Base-by-base conservation (phyloP, 108 stramenopile species). In the Fragilariopsis cylindrus region DNA sequence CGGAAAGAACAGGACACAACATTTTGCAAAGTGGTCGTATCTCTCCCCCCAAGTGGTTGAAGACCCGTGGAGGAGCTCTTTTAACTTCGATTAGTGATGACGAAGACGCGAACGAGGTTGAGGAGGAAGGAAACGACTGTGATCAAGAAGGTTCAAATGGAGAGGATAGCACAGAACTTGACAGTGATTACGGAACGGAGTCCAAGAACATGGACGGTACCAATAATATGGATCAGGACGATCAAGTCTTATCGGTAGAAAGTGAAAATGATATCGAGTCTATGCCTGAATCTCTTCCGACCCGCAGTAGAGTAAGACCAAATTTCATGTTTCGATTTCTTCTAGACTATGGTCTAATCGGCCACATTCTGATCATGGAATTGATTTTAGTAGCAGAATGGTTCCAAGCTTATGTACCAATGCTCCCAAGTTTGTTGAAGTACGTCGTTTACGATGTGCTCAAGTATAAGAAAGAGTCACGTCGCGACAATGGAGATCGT, bases 321-420 rank as follows among this genome's bases (percentile, higher is more conserved):
- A 93, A 93, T 67, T 82, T 80, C n/a, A 53, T 88, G 44, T 91
- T 89, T 77, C 87, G 92, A 0, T 87, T 85, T 66, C 70, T 90
- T 11, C 68, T 91, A 44, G 71, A 81, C 16, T 80, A 81, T 46
- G 92, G 90, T 48, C 80, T 60, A 43, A 54, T 71, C 53, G 88
- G 90, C 1, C 90, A 89, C 68, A 63, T 88, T 9, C 4, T 89
- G 15, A 86, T 86, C 5, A 83, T 88, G 69, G 62, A 80, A 11
- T 70, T 73, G 8, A 57, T 93, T 48, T 18, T 88, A 13, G 53
- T 75, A 53, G 49, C 76, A 39, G 88, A 91, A 71, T 90, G 83
- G 76, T 54, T 88, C 39, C 57, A 82, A 40, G 65, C 45, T 13
- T 93, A 90, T 60, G 39, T 93, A 8, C 92, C 92, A 53, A 6